A percentile compares a stretch with the other conserved stretches of the same genome.
Evolutionary conservation across 2,329 filamentous ascomycete species (phyloP).

Genomic region (Claviceps sp.): DNA sequence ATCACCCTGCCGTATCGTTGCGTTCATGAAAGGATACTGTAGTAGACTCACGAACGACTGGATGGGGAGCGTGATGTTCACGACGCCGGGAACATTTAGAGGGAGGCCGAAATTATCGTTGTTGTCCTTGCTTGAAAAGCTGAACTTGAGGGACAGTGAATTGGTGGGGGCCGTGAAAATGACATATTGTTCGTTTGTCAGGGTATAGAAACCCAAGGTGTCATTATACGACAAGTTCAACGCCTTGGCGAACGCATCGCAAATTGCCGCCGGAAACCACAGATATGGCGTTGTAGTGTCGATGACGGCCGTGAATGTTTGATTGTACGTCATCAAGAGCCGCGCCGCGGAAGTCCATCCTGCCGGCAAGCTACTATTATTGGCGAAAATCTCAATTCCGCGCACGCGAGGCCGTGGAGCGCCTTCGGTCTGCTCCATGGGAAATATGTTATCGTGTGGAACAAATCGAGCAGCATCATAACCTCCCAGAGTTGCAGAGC

Average conservation of each 20-base stretch:
- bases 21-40: slow-evolving; percentile 34
- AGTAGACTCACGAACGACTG: slow-evolving; percentile 36
- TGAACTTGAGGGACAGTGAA: slow-evolving; percentile 40
- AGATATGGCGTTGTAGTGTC: slow-evolving; percentile 53
- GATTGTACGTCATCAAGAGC: slow-evolving; percentile 30
- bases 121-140: slow-evolving; percentile 41
- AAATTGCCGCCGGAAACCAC: slow-evolving; percentile 47
- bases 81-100: slow-evolving; percentile 33
- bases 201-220: slow-evolving; percentile 49
- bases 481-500: slow-evolving; percentile 55
- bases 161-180: slow-evolving; percentile 29
- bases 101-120: slow-evolving; percentile 37
- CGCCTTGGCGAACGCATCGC: slow-evolving; percentile 48
- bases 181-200: slow-evolving; percentile 42
- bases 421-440: slow-evolving; percentile 38
- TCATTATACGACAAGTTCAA: slow-evolving; percentile 54
- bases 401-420: slow-evolving; percentile 47
- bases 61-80: slow-evolving; percentile 42
- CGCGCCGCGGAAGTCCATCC: slow-evolving; percentile 27
- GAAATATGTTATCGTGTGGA: slow-evolving; percentile 47
- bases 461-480: slow-evolving; percentile 52
- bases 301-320: slow-evolving; percentile 38
- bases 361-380: slow-evolving; percentile 15
- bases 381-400: slow-evolving; percentile 32
- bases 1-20: slow-evolving; percentile 29